Evolutionary conservation across 2,329 filamentous ascomycete species (phyloP), one percentile per base, ranked within the genome.

Genomic region (Orbilia brochopaga): DNA sequence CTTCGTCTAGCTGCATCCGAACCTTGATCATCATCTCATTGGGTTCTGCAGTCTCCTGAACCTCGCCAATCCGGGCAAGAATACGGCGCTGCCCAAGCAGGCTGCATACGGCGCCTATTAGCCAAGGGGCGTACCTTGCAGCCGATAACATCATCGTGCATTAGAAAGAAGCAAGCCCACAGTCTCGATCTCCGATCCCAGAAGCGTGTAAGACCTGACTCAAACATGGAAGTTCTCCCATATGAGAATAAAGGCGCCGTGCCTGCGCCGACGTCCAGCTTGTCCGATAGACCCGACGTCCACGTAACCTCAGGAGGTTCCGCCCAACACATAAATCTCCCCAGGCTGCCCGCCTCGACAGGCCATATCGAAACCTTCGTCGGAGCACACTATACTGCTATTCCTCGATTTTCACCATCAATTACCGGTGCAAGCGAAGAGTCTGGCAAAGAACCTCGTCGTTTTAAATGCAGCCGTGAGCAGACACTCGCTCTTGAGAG

Each of bases 401-500:
- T 72, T 44, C 67, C 67, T 60, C 67, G 60, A 48, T 72, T 72
- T 19, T 65, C 67, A 37, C 67, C 67, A 40, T 60, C 67, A 27
- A 59, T 72, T 44, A 64, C 66, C 51, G 66, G 59, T 55, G 60
- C 67, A 19, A 72, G 44, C 40, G 67, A 72, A 32, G 67, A 72
- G 51, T 52, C 57, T 52, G 55, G 61, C 27, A 72, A 72, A 48
- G 67, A 72, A 53, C 44, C 67, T 40, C 67, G 67, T 53, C 67
- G 67, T 57, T 72, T 72, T 27, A 72, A 72, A n/a, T 72, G 60
- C 55, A 72, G 67, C 21, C 67, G 60, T 30, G 60, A 72, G 60
- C 67, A 72, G 51, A 72, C 67, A 13, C 60, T 72, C 40, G 67
- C 67, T 13, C 60, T 72, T 8, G 67, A 72, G 44, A 72, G 60